Conservation (phyloP, 768 basidiomycete genomes). For the Termitomyces sp. region DNA sequence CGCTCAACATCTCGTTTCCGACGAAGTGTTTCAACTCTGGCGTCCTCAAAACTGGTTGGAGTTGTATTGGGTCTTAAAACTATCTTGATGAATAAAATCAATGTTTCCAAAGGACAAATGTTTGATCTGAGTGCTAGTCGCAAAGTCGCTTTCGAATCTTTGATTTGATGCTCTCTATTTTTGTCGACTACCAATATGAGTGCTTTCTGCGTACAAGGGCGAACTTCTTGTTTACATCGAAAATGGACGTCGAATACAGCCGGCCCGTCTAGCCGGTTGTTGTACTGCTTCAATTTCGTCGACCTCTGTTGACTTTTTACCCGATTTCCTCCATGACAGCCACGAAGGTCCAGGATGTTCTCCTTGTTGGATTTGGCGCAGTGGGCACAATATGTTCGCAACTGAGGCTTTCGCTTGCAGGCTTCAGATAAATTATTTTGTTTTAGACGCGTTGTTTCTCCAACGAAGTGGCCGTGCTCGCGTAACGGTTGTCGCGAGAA, state of each 20-base stretch:
- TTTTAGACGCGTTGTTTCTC: slow-evolving; percentile 48
- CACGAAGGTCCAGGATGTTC: slow-evolving; percentile 32
- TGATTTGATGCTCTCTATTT: no score
- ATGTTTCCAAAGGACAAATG: not conserved
- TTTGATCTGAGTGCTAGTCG: not conserved
- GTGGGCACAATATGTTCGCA: slow-evolving; percentile 58
- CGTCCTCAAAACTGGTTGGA: not conserved
- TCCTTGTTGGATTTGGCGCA: slow-evolving; percentile 62
- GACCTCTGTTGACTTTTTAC: not conserved
- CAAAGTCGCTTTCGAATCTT: not conserved
- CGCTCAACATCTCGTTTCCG: slow-evolving; percentile 7
- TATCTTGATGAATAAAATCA: slow-evolving; percentile 9
- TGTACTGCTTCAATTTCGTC: not conserved
- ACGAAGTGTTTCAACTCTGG: slow-evolving; percentile 7
- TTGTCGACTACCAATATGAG: no score
- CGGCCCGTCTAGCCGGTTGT: not conserved
- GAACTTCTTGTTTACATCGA: no score
- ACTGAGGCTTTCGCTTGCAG: not conserved
- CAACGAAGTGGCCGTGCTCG: slow-evolving; percentile 51
- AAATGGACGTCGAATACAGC: not conserved
- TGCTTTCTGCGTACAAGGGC: no score
- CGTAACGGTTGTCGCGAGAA: slow-evolving; percentile 69
- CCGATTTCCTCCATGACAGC: slow-evolving; percentile 3
- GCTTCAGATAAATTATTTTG: not conserved
- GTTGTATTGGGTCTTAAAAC: slow-evolving; percentile 10